Evolutionary conservation across 495 filamentous ascomycete genomes (phyloP).

Genomic region (Patellaria atrata): DNA sequence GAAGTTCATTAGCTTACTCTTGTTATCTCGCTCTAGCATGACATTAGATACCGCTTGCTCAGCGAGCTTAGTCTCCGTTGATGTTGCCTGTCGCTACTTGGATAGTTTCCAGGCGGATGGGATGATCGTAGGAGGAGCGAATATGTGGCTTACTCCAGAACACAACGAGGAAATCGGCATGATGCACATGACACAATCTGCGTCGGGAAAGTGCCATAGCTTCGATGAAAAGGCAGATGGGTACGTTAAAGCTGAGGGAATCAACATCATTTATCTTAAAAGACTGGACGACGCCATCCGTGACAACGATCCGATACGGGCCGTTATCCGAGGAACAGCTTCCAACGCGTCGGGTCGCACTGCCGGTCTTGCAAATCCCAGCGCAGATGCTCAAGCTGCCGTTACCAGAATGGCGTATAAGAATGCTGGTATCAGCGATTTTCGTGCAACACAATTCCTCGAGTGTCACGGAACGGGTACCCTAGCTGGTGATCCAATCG

Average conservation of each 20-base stretch:
- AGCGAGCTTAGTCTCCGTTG: slow-evolving; percentile 1
- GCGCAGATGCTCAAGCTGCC: slow-evolving; percentile 5
- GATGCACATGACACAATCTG: slow-evolving; percentile 1
- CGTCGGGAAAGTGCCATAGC: slow-evolving; percentile 5
- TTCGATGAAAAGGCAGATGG: slow-evolving; percentile 14
- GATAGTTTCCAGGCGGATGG: slow-evolving; percentile 1
- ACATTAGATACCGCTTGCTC: slow-evolving; percentile 7
- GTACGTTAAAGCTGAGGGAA: slow-evolving; percentile 15
- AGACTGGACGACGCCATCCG: slow-evolving; percentile 23
- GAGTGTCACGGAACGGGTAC: slow-evolving; percentile 34
- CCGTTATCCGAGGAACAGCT: slow-evolving; percentile 27
- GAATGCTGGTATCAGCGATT: slow-evolving; percentile 10
- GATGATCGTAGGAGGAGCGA: slow-evolving; percentile 4
- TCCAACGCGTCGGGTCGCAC: slow-evolving; percentile 25
- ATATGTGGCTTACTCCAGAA: slow-evolving; percentile 1
- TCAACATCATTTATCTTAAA: slow-evolving; percentile 30
- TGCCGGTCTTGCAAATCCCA: slow-evolving; percentile 8
- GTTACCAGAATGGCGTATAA: slow-evolving; percentile 23
- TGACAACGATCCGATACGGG: slow-evolving; percentile 27
- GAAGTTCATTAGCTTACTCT: neutral
- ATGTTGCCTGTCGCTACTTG: neutral
- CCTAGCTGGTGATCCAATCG: slow-evolving; percentile 28
- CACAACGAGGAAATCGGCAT: neutral
- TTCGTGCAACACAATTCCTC: slow-evolving; percentile 19
- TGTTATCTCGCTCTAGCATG: slow-evolving; percentile 2